A percentile compares a stretch with the other conserved stretches of the same genome.
These are phyloP conservation scores for Antarctomyces pellizariae DNA, from an alignment of 495 filamentous ascomycete species.

Conservation along the genomic window DNA sequence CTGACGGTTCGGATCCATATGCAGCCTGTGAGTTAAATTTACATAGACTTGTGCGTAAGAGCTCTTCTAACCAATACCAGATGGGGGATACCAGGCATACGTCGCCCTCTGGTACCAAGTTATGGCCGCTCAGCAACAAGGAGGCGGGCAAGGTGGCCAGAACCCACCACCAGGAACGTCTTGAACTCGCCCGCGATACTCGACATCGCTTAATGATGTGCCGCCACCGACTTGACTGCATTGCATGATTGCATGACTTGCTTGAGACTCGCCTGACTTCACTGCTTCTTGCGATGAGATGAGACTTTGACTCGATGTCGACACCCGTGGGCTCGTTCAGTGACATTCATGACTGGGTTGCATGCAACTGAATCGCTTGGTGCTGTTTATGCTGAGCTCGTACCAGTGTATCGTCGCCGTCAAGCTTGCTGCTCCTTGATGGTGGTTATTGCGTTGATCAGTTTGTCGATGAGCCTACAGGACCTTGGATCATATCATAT, in stretches of 20 bases:
- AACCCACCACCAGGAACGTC: slow-evolving; percentile 13
- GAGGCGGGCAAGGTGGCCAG: slow-evolving; percentile 9
- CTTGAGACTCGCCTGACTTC: slow-evolving; percentile 10
- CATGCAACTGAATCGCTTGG: no score
- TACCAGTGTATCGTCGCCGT: no score
- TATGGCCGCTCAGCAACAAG: slow-evolving; percentile 22
- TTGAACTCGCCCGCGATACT: slow-evolving; percentile 7
- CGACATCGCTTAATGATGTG: slow-evolving; percentile 2
- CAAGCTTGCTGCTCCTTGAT: no score
- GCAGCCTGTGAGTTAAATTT: slow-evolving; percentile 25
- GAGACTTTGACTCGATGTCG: slow-evolving; percentile 13
- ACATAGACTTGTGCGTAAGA: slow-evolving; percentile 4
- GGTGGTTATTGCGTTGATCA: no score
- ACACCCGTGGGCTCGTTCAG: no score
- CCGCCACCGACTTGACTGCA: slow-evolving; percentile 13
- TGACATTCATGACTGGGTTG: no score
- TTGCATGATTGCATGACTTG: slow-evolving; percentile 12
- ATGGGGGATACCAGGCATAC: slow-evolving; percentile 40
- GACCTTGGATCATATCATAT: no score
- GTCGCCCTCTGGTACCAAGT: slow-evolving; percentile 38
- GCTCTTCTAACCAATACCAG: slow-evolving; percentile 11
- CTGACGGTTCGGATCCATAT: slow-evolving; percentile 28
- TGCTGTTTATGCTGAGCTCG: no score
- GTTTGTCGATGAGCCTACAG: no score
- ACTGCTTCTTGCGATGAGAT: slow-evolving; percentile 8